These are phyloP conservation scores for Colletotrichum chlorophyti DNA, from an alignment of 2,329 filamentous ascomycete species.

Conservation along the genomic window DNA sequence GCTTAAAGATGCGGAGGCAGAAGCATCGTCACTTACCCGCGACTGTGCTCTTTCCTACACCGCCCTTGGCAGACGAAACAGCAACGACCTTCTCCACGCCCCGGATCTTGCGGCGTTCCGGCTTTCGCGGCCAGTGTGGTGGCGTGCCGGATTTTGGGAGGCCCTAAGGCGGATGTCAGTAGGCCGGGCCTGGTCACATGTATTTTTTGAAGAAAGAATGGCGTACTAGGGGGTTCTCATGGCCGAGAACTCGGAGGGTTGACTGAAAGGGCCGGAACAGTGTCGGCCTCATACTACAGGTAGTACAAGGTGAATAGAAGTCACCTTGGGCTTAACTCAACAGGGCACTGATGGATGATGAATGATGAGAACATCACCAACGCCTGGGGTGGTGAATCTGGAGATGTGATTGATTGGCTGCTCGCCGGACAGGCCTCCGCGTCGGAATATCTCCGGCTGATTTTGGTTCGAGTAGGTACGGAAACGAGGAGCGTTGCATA, in stretches of 20 bases:
- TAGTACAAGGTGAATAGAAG: not conserved
- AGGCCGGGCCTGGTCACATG: not conserved
- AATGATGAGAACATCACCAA: not conserved
- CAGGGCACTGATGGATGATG: not conserved
- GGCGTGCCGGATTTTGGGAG: constrained; percentile 76
- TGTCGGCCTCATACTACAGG: constrained; percentile 44
- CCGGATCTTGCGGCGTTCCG: constrained; percentile 79
- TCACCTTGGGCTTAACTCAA: not conserved
- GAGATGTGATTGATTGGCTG: constrained; percentile 11
- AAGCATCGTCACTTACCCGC: constrained; percentile 61
- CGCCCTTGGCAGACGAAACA: constrained; percentile 96
- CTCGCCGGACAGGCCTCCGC: not conserved
- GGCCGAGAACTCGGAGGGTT: constrained; percentile 48
- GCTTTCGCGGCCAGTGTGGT: constrained; percentile 71
- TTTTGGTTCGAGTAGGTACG: too few species aligned
- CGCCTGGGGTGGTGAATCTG: not conserved
- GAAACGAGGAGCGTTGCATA: too few species aligned
- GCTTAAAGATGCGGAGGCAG: not conserved
- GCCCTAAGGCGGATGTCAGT: constrained; percentile 62
- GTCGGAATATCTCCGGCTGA: constrained; percentile 15
- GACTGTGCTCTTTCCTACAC: constrained; percentile 97
- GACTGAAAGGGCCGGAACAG: constrained; percentile 43
- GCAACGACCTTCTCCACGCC: constrained; percentile 92
- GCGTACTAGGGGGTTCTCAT: constrained; percentile 87
- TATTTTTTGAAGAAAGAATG: not conserved